Conservation (phyloP, 208 protist species). For the Crithidia thermophila region DNA sequence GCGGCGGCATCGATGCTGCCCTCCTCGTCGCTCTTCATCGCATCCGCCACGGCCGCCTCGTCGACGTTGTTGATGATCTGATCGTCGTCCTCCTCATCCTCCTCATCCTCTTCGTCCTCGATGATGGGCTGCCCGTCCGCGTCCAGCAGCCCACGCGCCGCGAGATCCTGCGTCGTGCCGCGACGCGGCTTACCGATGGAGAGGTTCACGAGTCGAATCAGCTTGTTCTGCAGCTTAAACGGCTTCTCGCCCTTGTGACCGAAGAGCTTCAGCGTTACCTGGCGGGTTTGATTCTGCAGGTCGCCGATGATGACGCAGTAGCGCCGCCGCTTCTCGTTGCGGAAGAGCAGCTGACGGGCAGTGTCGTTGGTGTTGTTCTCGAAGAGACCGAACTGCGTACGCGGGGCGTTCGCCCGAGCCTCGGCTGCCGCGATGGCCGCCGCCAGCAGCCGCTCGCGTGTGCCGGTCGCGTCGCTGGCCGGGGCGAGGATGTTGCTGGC, state of each 20-base stretch:
- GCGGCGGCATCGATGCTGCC: neutral
- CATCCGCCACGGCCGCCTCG: constrained; percentile 13
- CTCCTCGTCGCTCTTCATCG: neutral
- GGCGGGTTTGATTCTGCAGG: constrained; percentile 53
- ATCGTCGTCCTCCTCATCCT: neutral
- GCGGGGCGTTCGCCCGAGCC: constrained; percentile 20
- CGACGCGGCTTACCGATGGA: constrained; percentile 69
- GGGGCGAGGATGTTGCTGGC: constrained; percentile 7
- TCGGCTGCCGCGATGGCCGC: constrained; percentile 28
- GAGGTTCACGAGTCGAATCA: constrained; percentile 85
- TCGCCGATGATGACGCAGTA: constrained; percentile 87
- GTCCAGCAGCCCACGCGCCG: constrained; percentile 15
- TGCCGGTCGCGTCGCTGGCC: constrained; percentile 30
- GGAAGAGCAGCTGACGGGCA: constrained; percentile 77
- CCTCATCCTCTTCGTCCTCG: neutral
- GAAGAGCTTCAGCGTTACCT: constrained; percentile 80
- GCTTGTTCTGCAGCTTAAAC: constrained; percentile 84
- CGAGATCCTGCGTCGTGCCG: constrained; percentile 28
- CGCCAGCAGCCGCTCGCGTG: constrained; percentile 12
- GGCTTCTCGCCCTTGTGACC: constrained; percentile 82
- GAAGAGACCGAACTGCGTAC: constrained; percentile 39
- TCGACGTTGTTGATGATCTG: constrained; percentile 13
- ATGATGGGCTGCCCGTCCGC: no score
- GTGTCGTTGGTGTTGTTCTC: constrained; percentile 58
- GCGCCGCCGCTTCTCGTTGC: constrained; percentile 80